These are phyloP conservation scores for Erysiphe pisi DNA, from an alignment of 2,329 filamentous ascomycete species.

Conservation along the genomic window DNA sequence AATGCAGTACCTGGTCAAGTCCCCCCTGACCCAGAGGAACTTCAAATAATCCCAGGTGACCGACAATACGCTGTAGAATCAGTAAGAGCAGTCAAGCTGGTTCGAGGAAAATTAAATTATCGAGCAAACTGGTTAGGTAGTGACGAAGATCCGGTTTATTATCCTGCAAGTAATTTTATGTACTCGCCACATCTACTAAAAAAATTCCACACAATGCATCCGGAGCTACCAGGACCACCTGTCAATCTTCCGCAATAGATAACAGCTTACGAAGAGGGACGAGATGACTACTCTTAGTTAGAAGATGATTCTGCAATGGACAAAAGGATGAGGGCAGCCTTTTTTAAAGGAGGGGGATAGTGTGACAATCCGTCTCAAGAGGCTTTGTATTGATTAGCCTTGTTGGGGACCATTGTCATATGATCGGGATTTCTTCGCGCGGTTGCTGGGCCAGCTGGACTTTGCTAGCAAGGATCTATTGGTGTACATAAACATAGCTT, in stretches of 20 bases:
- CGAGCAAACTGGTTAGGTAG: not conserved
- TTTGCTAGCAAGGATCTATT: too few relatives aligned
- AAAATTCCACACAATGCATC: not conserved
- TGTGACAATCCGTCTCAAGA: not conserved
- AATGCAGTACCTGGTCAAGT: slow-evolving; percentile 13
- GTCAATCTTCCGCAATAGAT: not conserved
- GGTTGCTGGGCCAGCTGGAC: too few relatives aligned
- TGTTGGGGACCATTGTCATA: too few relatives aligned
- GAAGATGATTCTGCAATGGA: slow-evolving; percentile 22
- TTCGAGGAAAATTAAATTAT: not conserved
- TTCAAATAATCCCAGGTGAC: too few relatives aligned
- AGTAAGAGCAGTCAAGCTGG: too few relatives aligned
- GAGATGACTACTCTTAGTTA: not conserved
- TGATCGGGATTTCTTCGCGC: too few relatives aligned
- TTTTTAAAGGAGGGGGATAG: not conserved
- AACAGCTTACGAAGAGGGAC: not conserved
- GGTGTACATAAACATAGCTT: too few relatives aligned
- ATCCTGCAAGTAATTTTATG: not conserved
- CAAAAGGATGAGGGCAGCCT: not conserved
- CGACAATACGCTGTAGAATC: too few relatives aligned
- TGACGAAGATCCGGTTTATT: not conserved
- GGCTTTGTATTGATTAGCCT: too few relatives aligned
- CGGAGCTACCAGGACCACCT: not conserved
- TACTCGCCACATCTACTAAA: not conserved
- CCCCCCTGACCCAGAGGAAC: too few relatives aligned